Evolutionary conservation across 208 protist species (phyloP).

Genomic region (Acanthamoeba lenticulata): DNA sequence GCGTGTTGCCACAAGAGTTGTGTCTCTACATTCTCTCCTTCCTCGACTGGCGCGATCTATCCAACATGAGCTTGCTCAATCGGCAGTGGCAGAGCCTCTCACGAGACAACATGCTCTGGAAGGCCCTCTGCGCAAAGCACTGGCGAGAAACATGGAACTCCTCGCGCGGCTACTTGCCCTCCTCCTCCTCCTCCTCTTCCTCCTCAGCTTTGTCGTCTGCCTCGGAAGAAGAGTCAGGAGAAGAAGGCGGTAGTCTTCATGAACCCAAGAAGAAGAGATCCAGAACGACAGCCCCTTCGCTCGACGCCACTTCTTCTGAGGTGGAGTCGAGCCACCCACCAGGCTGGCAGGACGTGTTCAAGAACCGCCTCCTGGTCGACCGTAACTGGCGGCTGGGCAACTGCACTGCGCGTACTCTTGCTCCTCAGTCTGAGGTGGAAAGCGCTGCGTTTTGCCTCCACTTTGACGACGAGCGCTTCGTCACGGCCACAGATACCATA

Average conservation of each 20-base stretch:
- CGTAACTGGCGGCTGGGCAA: constrained; percentile 27
- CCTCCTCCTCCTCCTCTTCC: neutral
- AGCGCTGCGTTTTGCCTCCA: constrained; percentile 61
- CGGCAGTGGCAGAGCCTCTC: constrained; percentile 24
- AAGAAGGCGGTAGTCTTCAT: neutral
- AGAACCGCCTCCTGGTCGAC: constrained; percentile 6
- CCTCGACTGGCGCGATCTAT: constrained; percentile 45
- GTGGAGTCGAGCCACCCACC: neutral
- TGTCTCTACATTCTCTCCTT: constrained; percentile 69
- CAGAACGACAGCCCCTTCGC: too few relatives aligned
- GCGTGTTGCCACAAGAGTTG: constrained; percentile 44
- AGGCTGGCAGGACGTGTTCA: constrained; percentile 60
- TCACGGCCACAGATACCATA: constrained; percentile 56
- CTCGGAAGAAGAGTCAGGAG: neutral
- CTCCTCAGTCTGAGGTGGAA: constrained; percentile 25
- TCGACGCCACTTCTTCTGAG: neutral
- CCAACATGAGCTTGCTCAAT: constrained; percentile 46
- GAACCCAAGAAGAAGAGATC: neutral
- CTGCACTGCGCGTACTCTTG: neutral
- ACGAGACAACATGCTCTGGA: constrained; percentile 52
- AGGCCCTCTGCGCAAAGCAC: constrained; percentile 9
- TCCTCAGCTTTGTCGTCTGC: neutral
- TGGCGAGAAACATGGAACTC: constrained; percentile 44
- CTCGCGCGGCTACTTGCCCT: neutral
- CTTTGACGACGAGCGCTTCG: constrained; percentile 54